Base-by-base conservation (phyloP, 2,329 filamentous ascomycete species). In the Laburnicola sp. region DNA sequence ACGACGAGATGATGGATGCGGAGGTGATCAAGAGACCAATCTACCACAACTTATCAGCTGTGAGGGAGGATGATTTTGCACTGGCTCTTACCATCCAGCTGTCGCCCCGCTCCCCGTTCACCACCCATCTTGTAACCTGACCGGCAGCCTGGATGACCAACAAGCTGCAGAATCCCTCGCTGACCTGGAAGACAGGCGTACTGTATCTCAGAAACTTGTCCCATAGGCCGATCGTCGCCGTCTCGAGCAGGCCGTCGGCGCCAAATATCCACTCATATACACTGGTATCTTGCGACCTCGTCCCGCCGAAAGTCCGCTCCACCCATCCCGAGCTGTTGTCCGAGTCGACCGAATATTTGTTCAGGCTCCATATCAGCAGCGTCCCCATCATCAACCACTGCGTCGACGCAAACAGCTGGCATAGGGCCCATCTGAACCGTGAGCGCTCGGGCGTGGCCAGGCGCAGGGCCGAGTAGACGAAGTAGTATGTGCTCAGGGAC, bases 101-200 rank as follows among this genome's bases (percentile, higher is more conserved):
- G 76, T 99, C 94, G 66, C 92, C 95, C 66, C 91, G 85, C 65
- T 93, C 91, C 65, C 89, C 81, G 75, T 97, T 97, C 48, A 97
- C n/a, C n/a, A n/a, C 82, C 87, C 91, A 97, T 72, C 90, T 84
- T 21, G n/a, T 96, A 59, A 97, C 91, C 72, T 97, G 93, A 0
- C 94, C 94, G 10, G 89, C 87, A 16, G 92, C 91, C 74, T 99
- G 94, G 51, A 99, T 97, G 58, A 97, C 92, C 50, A 97, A 78
- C 63, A 99, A 77, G 68, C 91, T 97, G 79, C 94, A 97, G 76
- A 99, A 99, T 5, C 94, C 94, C 74, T 99, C 94, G 45, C 89
- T 84, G 6, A 99, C 80, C 76, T 99, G 94, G 77, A 97, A 99
- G 45, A 96, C 82, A 0, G 94, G 94, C 3, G 90, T 95, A 30